phyloP scores from a whole-genome alignment of 2,329 filamentous ascomycete species.

The Aureobasidium sp. region DNA sequence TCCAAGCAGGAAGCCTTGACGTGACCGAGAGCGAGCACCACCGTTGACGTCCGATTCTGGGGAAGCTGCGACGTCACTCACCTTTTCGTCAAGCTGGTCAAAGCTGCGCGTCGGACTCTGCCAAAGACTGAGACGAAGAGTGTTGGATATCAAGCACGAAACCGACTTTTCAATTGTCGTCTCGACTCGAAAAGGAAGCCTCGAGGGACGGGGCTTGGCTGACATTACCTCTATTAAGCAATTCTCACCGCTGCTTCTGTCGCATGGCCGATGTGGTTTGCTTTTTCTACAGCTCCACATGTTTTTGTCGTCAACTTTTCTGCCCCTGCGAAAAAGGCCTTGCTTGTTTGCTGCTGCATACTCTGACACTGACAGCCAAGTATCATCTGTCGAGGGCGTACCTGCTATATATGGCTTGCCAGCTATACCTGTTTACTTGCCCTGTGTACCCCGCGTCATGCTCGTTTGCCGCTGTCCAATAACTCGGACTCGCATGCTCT shows the following conservation, averaged over 20 bases:
- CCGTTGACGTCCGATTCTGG: not conserved
- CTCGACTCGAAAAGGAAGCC: not conserved
- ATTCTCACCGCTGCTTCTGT: not conserved
- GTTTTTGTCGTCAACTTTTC: not conserved
- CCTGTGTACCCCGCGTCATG: not conserved
- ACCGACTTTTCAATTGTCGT: not conserved
- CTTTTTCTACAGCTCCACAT: not conserved
- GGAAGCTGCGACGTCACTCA: constrained; percentile 8
- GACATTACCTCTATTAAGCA: not conserved
- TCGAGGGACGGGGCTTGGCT: not conserved
- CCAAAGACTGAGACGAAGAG: not conserved
- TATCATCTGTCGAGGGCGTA: not conserved
- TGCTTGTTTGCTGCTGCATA: not conserved
- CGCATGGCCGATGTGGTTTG: not conserved
- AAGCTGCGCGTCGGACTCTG: not conserved
- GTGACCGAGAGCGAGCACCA: not conserved
- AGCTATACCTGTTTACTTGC: not conserved
- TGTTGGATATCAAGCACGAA: not conserved
- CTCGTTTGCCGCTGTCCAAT: not conserved
- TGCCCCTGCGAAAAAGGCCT: not conserved
- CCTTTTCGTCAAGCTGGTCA: not conserved
- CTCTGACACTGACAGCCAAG: not conserved
- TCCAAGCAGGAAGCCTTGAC: constrained; percentile 7
- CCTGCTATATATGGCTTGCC: not conserved
- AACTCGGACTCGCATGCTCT: not conserved